A percentile compares a stretch with the other conserved stretches of the same genome.
Conservation (phyloP, 352 stramenopile genomes). For the Salisapilia sapeloensis region DNA sequence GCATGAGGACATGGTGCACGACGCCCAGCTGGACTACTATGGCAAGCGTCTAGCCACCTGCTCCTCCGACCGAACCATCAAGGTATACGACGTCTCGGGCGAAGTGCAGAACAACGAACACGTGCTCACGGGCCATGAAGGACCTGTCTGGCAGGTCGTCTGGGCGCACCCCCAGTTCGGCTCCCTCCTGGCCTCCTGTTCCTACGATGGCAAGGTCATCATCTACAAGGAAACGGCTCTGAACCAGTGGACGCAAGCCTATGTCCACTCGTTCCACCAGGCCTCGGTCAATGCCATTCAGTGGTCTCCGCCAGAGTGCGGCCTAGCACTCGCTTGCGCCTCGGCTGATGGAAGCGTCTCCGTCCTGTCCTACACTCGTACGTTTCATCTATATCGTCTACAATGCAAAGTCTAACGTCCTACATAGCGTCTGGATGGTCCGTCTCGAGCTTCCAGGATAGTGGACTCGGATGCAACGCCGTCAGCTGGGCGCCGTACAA, state of each 20-base stretch:
- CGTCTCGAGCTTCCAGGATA: constrained; percentile 89
- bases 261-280: constrained; percentile 81
- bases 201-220: constrained; percentile 95
- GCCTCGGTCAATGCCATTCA: constrained; percentile 89
- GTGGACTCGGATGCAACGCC: constrained; percentile 90
- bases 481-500: constrained; percentile 92
- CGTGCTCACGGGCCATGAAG: constrained; percentile 83
- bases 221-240: constrained; percentile 91
- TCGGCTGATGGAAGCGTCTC: constrained; percentile 92
- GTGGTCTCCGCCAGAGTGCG: constrained; percentile 96
- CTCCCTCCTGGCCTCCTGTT: constrained; percentile 91
- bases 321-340: constrained; percentile 86
- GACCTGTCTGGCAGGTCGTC: constrained; percentile 95
- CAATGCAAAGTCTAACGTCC: not conserved
- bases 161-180: constrained; percentile 98
- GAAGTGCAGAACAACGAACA: constrained; percentile 84
- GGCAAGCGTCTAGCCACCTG: constrained; percentile 96
- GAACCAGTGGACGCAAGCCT: constrained; percentile 89
- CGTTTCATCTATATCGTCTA: constrained; percentile 3
- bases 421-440: constrained; percentile 70
- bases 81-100: constrained; percentile 91
- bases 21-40: constrained; percentile 99
- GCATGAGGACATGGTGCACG: constrained; percentile 98
- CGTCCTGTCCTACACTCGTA: constrained; percentile 68
- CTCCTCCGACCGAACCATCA: constrained; percentile 95